These are phyloP conservation scores for Nymphaea thermarum DNA, from an alignment of 164 flowering plant species.

Conservation along the genomic window DNA sequence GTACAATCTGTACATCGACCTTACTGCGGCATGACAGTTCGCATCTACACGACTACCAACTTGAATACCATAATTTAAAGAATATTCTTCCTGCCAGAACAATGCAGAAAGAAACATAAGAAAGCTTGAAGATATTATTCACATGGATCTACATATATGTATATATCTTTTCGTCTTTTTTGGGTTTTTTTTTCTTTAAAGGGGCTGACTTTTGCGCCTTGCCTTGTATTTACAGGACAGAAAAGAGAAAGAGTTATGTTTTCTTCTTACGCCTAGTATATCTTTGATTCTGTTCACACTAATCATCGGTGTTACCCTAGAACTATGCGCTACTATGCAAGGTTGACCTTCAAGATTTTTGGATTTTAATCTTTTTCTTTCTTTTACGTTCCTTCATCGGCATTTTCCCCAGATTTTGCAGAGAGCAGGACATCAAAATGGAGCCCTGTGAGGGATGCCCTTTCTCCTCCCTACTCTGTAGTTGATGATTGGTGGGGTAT, in stretches of 20 bases:
- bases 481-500: slow-evolving; percentile 45
- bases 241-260: background rate
- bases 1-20: background rate
- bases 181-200: background rate
- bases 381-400: slow-evolving; percentile 1
- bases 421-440: slow-evolving; percentile 16
- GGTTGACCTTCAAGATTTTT: background rate
- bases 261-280: background rate
- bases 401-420: too few relatives aligned
- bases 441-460: slow-evolving; percentile 68
- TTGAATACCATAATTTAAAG: background rate
- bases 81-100: background rate
- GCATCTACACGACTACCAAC: background rate
- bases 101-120: background rate
- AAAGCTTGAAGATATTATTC: too few relatives aligned
- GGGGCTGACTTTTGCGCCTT: background rate
- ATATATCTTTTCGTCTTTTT: too few relatives aligned
- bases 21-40: background rate
- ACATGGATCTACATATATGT: too few relatives aligned
- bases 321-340: slow-evolving; percentile 2
- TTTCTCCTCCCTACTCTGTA: slow-evolving; percentile 44
- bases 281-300: background rate
- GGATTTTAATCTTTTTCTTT: background rate
- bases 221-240: background rate
- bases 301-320: background rate